These are phyloP conservation scores for Euphorbia celastroides DNA, from an alignment of 441 rosid genomes.

Conservation along the genomic window DNA sequence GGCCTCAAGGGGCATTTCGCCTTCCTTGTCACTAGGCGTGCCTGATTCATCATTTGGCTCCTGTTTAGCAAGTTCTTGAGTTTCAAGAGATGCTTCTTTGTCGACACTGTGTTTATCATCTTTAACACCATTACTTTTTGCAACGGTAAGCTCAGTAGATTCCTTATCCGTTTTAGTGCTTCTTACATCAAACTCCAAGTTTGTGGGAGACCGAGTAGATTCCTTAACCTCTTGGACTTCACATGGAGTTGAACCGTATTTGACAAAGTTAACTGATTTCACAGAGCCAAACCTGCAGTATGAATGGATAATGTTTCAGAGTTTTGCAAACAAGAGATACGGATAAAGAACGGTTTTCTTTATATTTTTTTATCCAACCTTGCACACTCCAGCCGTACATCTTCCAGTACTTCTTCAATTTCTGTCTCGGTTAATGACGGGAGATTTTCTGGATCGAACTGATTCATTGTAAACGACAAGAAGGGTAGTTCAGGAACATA, in stretches of 20 bases:
- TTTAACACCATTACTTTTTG: conserved; percentile 15
- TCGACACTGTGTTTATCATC: conserved; percentile 20
- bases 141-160: conserved; percentile 13
- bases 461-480: conserved; percentile 18
- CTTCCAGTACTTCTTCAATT: conserved; percentile 74
- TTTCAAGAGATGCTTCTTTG: too few relatives aligned
- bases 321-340: conserved; percentile 6
- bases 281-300: conserved; percentile 89
- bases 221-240: conserved; percentile 18
- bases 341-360: conserved; percentile 17
- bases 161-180: conserved; percentile 26
- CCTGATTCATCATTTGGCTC: conserved; percentile 23
- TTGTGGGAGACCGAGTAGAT: too few relatives aligned
- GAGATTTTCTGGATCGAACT: conserved; percentile 58
- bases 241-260: conserved; percentile 27
- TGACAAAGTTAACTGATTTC: conserved; percentile 60
- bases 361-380: conserved; percentile 57
- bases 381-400: conserved; percentile 77
- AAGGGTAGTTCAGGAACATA: background rate
- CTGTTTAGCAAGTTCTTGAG: conserved; percentile 20
- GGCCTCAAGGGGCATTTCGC: conserved; percentile 9
- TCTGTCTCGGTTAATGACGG: conserved; percentile 47
- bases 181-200: conserved; percentile 19
- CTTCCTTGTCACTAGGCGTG: conserved; percentile 18
- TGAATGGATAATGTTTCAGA: conserved; percentile 10